phyloP scores from a whole-genome alignment of 2,329 filamentous ascomycete genomes.

The Fusarium chaquense region DNA sequence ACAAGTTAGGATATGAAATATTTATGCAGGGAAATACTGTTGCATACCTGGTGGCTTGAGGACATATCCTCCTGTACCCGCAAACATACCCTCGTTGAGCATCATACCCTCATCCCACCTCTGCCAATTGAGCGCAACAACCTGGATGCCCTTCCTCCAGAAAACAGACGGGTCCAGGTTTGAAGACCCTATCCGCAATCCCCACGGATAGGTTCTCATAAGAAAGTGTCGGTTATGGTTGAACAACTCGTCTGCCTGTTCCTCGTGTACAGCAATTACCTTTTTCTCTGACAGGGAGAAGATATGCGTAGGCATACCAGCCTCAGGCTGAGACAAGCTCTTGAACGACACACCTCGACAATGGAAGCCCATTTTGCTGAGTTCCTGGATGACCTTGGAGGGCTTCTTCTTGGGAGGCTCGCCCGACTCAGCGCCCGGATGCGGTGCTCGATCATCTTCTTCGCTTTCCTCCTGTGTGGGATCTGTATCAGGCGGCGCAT shows the following conservation, averaged over 20 bases:
- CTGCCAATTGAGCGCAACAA: conserved; percentile 96
- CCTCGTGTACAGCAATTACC: conserved; percentile 71
- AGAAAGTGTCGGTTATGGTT: conserved; percentile 84
- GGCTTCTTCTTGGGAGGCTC: conserved; percentile 65
- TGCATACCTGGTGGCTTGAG: conserved; percentile 78
- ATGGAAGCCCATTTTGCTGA: conserved; percentile 84
- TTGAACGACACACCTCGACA: conserved; percentile 87
- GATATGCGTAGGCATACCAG: conserved; percentile 73
- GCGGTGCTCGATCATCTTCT: conserved; percentile 55
- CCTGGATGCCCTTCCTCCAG: conserved; percentile 90
- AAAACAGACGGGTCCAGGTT: conserved; percentile 88
- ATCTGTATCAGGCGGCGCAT: conserved; percentile 60
- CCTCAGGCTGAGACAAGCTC: conserved; percentile 78
- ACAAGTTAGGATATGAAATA: neutral
- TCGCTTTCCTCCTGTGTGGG: conserved; percentile 52
- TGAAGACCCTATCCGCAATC: conserved; percentile 82
- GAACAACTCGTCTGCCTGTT: conserved; percentile 69
- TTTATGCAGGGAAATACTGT: neutral
- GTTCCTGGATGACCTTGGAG: conserved; percentile 75
- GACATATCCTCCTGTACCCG: conserved; percentile 84
- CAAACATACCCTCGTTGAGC: conserved; percentile 94
- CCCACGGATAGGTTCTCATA: conserved; percentile 90
- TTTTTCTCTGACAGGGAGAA: conserved; percentile 75
- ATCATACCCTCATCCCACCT: conserved; percentile 92
- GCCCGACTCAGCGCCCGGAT: conserved; percentile 43